Evolutionary conservation across 371 early-diverging fungal species (phyloP).

Genomic region (Sporodiniella umbellata): DNA sequence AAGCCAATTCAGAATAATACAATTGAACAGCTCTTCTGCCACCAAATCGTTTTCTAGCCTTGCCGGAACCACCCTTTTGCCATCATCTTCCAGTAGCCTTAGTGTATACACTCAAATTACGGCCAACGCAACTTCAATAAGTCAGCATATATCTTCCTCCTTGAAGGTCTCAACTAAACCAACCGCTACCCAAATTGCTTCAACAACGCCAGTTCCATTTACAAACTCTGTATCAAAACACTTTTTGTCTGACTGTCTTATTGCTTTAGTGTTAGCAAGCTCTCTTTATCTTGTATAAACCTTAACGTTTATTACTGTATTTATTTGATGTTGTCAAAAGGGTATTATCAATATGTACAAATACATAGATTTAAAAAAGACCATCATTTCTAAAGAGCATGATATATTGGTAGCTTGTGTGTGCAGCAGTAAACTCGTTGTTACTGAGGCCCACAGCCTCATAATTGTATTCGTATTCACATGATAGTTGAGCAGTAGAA

Average conservation of each 20-base stretch:
- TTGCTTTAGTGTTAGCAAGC: neutral
- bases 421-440: conserved; percentile 47
- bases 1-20: conserved; percentile 14
- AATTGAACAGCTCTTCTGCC: conserved; percentile 10
- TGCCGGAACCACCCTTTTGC: conserved; percentile 2
- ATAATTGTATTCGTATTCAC: conserved; percentile 48
- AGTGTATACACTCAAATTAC: no score
- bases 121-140: no score
- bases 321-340: neutral
- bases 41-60: conserved; percentile 5
- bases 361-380: conserved; percentile 23
- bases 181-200: neutral
- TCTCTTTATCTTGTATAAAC: no score
- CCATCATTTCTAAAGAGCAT: conserved; percentile 45
- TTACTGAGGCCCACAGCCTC: conserved; percentile 44
- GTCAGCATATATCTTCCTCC: no score
- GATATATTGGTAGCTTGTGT: conserved; percentile 55
- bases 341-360: conserved; percentile 4
- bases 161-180: conserved; percentile 2
- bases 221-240: conserved; percentile 2
- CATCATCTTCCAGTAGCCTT: no score
- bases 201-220: neutral
- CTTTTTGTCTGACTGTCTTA: conserved; percentile 8
- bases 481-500: conserved; percentile 41
- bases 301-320: no score